phyloP scores from a whole-genome alignment of 345 rosid species.

The Erucastrum elatum region DNA sequence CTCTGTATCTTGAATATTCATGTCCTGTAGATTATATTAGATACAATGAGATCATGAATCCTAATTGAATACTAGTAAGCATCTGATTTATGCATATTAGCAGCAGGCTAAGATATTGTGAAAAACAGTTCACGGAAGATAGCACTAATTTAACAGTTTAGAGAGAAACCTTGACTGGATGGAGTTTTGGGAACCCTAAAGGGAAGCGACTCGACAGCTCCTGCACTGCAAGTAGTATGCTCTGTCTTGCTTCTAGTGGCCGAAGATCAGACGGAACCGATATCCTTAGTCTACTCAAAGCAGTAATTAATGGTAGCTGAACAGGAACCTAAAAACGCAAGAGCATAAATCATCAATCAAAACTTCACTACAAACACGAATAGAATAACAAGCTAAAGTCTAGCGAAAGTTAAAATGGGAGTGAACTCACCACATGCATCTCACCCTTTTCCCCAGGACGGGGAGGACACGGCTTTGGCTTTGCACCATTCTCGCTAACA shows the following conservation, averaged over 20 bases:
- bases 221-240: slow-evolving; percentile 82
- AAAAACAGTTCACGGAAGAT: neutral
- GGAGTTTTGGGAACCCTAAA: slow-evolving; percentile 89
- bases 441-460: slow-evolving; percentile 93
- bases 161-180: slow-evolving; percentile 73
- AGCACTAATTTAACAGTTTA: neutral
- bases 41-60: slow-evolving; percentile 19
- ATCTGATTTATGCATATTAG: slow-evolving; percentile 4
- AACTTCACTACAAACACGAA: slow-evolving; percentile 3
- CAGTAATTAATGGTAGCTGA: slow-evolving; percentile 80
- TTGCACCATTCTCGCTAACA: slow-evolving; percentile 73
- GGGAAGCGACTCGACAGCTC: slow-evolving; percentile 83
- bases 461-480: slow-evolving; percentile 94
- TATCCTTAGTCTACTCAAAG: slow-evolving; percentile 75
- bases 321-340: slow-evolving; percentile 77
- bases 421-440: slow-evolving; percentile 94
- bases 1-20: slow-evolving; percentile 91
- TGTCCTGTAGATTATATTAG: slow-evolving; percentile 61
- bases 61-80: neutral
- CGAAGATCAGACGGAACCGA: slow-evolving; percentile 89
- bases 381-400: slow-evolving; percentile 2
- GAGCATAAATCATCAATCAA: slow-evolving; percentile 26
- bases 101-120: neutral
- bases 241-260: slow-evolving; percentile 94
- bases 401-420: slow-evolving; percentile 5